Evolutionary conservation across 163 green algal genomes (phyloP).

Genomic region (Scenedesmus sp.): DNA sequence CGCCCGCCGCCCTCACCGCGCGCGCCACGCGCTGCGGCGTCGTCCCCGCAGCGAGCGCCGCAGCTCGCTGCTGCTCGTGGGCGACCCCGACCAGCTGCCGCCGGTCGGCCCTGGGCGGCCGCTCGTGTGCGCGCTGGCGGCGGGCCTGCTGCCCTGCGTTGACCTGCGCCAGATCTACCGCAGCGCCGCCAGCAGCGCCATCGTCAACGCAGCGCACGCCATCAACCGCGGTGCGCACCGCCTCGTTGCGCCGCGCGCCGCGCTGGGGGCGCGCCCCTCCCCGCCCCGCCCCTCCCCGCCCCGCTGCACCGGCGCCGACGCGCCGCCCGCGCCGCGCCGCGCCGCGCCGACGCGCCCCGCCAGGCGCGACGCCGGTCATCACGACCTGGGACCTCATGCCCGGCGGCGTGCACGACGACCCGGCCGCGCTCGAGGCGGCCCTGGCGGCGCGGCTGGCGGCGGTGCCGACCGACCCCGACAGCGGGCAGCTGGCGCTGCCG

Average conservation of each 20-base stretch:
- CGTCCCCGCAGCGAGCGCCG: too few relatives aligned
- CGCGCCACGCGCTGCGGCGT: too few relatives aligned
- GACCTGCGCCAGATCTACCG: conserved; percentile 65
- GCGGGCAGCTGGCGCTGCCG: neutral
- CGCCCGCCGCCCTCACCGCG: too few relatives aligned
- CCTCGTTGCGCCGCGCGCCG: too few relatives aligned
- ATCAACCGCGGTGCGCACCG: conserved; percentile 65
- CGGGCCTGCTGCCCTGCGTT: conserved; percentile 66
- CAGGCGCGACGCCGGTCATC: too few relatives aligned
- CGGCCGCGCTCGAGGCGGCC: neutral
- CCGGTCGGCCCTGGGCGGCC: conserved; percentile 76
- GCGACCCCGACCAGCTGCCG: conserved; percentile 89
- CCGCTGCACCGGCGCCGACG: too few relatives aligned
- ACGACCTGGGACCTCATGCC: conserved; percentile 6
- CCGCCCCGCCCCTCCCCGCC: too few relatives aligned
- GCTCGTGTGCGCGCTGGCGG: conserved; percentile 68
- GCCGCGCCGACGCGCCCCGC: too few relatives aligned
- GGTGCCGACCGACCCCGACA: neutral
- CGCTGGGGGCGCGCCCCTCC: too few relatives aligned
- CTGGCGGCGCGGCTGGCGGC: neutral
- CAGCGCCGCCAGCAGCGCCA: conserved; percentile 52
- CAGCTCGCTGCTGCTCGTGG: conserved; percentile 80
- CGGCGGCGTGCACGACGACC: neutral
- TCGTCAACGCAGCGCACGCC: conserved; percentile 67
- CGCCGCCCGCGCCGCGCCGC: too few relatives aligned